Percentiles rank a stretch among this genome's conserved stretches.
Conservation (phyloP, 495 filamentous ascomycete genomes). For the Durotheca rogersii region DNA sequence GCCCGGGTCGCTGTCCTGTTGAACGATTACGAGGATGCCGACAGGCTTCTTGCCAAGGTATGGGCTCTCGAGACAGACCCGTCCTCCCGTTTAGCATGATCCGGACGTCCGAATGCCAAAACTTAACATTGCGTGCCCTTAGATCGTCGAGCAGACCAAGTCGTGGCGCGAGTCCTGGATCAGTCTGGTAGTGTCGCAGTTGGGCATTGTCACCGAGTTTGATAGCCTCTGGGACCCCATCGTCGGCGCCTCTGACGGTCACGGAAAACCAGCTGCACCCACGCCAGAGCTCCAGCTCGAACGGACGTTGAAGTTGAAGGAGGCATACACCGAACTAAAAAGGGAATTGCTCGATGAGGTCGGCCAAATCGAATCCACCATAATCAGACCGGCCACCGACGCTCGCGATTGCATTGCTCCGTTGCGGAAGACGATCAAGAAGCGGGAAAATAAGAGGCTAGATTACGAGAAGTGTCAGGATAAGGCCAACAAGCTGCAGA, state of each 20-base stretch:
- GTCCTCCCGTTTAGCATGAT: background rate
- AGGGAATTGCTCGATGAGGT: slow-evolving; percentile 75
- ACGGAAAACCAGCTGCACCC: slow-evolving; percentile 55
- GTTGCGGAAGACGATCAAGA: slow-evolving; percentile 89
- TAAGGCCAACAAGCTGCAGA: slow-evolving; percentile 66
- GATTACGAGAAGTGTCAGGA: slow-evolving; percentile 84
- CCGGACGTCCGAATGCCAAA: background rate
- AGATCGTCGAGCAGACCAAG: slow-evolving; percentile 82
- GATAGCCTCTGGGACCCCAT: slow-evolving; percentile 84
- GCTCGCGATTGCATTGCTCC: slow-evolving; percentile 72
- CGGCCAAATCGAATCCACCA: slow-evolving; percentile 65
- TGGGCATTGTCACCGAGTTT: slow-evolving; percentile 67
- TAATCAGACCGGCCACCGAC: slow-evolving; percentile 70
- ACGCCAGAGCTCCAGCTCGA: slow-evolving; percentile 67
- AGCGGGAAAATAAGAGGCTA: slow-evolving; percentile 82
- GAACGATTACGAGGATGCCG: slow-evolving; percentile 81
- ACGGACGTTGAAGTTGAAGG: slow-evolving; percentile 65
- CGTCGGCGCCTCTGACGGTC: slow-evolving; percentile 56
- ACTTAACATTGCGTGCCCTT: slow-evolving; percentile 4
- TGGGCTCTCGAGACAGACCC: slow-evolving; percentile 3
- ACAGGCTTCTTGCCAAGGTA: slow-evolving; percentile 74
- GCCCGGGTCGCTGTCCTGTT: slow-evolving; percentile 74
- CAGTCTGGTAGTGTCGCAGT: slow-evolving; percentile 69
- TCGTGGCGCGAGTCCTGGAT: slow-evolving; percentile 86
- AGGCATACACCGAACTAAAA: slow-evolving; percentile 72